Evolutionary conservation across 441 rosid genomes (phyloP), one percentile per base, ranked within the genome.

Genomic region (Euphorbia neoarborescens): DNA sequence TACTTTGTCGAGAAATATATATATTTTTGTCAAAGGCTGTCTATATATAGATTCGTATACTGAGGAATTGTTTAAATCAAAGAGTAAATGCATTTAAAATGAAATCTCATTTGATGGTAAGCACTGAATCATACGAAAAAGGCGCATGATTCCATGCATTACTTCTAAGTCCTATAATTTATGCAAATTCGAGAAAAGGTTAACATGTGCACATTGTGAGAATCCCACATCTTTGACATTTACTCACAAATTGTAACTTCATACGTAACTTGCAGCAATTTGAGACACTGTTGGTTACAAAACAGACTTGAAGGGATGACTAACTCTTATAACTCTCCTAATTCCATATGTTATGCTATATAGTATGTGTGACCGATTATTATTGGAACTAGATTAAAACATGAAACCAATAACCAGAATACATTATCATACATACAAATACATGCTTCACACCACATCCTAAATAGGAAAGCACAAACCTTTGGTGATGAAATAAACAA

Each of bases 381-480:
- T 40, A 20, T 12, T 24, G 10, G 34, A 65, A 42, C 32, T 22
- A 35, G 17, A 19, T 15, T 37, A 12, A 20, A n/a, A 20, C 3
- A 10, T 64, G 22, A 40, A 25, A 42, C 19, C 11, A 19, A 62
- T 3, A 51, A 51, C 32, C 10, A 9, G 22, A 9, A 11, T 42
- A 42, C 27, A 53, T 53, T 53, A 24, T 53, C 20, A 53, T 8
- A 20, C n/a, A 62, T 35, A 9, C 27, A 58, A 28, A 58, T 4
- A 37, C 38, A 60, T 62, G 37, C 35, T 56, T 56, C 38, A 51
- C 17, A 27, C 3, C 15, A 1, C 24, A 15, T 63, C 61, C 24
- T 56, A 57, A 68, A 67, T 24, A 50, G 35, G 22, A 22, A 68
- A 68, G 53, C 37, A 56, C 51, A 66, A 65, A 17, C 11, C 17